Evolutionary conservation across 148 eudicot species (phyloP), one percentile per base, ranked within the genome.

Genomic region (Rhododendron simsii): DNA sequence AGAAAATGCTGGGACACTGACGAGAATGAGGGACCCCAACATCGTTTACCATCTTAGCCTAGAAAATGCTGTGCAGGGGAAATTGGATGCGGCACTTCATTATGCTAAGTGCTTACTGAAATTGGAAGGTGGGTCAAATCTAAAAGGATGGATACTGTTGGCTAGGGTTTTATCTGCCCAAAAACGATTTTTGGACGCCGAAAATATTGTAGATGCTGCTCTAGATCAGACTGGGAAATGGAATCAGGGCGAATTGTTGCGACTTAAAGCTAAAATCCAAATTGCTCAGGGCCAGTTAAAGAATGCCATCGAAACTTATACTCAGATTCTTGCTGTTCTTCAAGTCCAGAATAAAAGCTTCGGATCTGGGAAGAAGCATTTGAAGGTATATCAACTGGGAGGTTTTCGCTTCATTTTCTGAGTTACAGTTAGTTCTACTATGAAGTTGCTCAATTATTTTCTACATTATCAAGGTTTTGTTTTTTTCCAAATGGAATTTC

Each of bases 181-280:
- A 50, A 93, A 92, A 87, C 90, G 88, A 57, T 92, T 87, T 90
- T 73, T 55, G 45, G 93, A 94, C 82, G 92, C 94, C 18, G 94
- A 92, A 88, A 86, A 87, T 74, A 83, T 93, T 41, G 76, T 93
- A 78, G 91, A 93, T 86, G 95, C 90, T 82, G 95, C 95, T 89
- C 83, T 94, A 73, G 94, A 93, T 76, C 95, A 94, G 90, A 94
- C 92, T 41, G 92, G 90, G 83, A 86, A 89, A 81, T 88, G 94
- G 94, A 93, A 91, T 84, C 95, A 91, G 59, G 94, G 93, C 55
- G 90, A 88, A 82, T 90, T 94, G 67, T 84, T 94, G 87, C 91
- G 89, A 90, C 89, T 93, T 59, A 94, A 94, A 90, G 95, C 98
- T 63, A 93, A 91, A 90, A 88, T 94, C 69, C 95, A 91, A 89